Conservation (phyloP, 2,329 filamentous ascomycete genomes). For the Apiospora pterosperma region DNA sequence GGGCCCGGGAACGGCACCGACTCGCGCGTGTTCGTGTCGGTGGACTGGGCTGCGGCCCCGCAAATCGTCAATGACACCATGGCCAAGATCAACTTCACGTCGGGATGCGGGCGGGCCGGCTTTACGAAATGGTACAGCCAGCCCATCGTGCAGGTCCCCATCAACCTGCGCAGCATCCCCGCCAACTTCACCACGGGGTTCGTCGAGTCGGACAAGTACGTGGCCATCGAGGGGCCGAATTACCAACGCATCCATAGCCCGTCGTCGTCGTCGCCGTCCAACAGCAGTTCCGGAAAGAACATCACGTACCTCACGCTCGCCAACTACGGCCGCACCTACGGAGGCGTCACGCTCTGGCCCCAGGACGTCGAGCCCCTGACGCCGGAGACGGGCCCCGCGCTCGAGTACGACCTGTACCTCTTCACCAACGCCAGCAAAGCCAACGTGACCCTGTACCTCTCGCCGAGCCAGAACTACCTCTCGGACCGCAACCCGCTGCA, state of each 20-base stretch:
- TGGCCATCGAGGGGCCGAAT: conserved; percentile 53
- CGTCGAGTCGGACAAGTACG: conserved; percentile 57
- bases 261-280: neutral
- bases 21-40: conserved; percentile 47
- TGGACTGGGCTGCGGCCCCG: conserved; percentile 51
- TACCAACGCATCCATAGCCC: conserved; percentile 39
- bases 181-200: conserved; percentile 54
- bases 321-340: conserved; percentile 54
- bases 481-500: conserved; percentile 43
- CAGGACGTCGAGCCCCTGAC: conserved; percentile 47
- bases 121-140: conserved; percentile 27
- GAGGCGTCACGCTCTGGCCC: conserved; percentile 55
- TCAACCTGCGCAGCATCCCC: conserved; percentile 47
- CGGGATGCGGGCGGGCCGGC: conserved; percentile 24
- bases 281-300: conserved; percentile 19
- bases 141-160: conserved; percentile 51
- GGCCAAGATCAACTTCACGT: conserved; percentile 50
- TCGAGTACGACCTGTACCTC: conserved; percentile 60
- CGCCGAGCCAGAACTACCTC: conserved; percentile 50
- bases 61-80: conserved; percentile 33
- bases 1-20: conserved; percentile 44
- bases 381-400: conserved; percentile 45
- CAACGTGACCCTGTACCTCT: conserved; percentile 47
- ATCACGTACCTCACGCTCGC: conserved; percentile 50
- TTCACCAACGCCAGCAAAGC: conserved; percentile 48